phyloP scores from a whole-genome alignment of 2,329 filamentous ascomycete species.

The Phaeosphaeria sp. region DNA sequence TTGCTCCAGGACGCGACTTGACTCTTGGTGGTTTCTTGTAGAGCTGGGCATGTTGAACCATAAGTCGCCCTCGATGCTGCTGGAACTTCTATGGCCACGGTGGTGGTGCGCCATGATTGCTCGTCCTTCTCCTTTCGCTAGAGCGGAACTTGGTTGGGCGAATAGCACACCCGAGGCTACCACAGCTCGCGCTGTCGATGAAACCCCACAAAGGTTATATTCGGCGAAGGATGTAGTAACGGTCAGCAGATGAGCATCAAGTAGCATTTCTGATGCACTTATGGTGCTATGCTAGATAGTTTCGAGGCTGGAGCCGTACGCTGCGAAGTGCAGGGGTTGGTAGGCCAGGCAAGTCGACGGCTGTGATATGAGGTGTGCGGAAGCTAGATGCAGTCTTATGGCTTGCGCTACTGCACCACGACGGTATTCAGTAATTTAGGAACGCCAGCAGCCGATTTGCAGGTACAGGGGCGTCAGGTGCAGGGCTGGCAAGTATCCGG shows the following conservation, averaged over 20 bases:
- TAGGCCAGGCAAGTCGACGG: slow-evolving; percentile 26
- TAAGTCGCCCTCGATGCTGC: slow-evolving; percentile 32
- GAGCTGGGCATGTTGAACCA: slow-evolving; percentile 40
- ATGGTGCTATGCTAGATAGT: slow-evolving; percentile 26
- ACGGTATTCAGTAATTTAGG: slow-evolving; percentile 36
- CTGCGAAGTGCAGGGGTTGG: slow-evolving; percentile 24
- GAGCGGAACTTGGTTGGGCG: slow-evolving; percentile 19
- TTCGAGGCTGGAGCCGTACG: slow-evolving; percentile 34
- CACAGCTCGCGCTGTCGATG: slow-evolving; percentile 25
- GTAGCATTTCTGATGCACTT: slow-evolving; percentile 39
- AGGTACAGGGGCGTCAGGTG: slow-evolving; percentile 17
- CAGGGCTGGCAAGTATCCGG: slow-evolving; percentile 23
- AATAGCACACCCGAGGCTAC: slow-evolving; percentile 26
- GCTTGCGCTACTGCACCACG: slow-evolving; percentile 41
- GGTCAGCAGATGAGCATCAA: slow-evolving; percentile 37
- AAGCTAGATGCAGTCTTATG: slow-evolving; percentile 33
- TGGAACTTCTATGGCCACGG: slow-evolving; percentile 15
- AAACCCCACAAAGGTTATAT: slow-evolving; percentile 30
- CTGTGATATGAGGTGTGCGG: slow-evolving; percentile 29
- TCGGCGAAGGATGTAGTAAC: slow-evolving; percentile 30
- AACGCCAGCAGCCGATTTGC: slow-evolving; percentile 25
- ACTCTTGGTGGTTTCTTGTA: slow-evolving; percentile 18
- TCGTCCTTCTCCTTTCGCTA: slow-evolving; percentile 11
- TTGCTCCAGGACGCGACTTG: slow-evolving; percentile 15
- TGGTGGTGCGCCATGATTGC: slow-evolving; percentile 31